Conservation (phyloP, 371 early-diverging fungal genomes). For the Umbelopsis sp. region DNA sequence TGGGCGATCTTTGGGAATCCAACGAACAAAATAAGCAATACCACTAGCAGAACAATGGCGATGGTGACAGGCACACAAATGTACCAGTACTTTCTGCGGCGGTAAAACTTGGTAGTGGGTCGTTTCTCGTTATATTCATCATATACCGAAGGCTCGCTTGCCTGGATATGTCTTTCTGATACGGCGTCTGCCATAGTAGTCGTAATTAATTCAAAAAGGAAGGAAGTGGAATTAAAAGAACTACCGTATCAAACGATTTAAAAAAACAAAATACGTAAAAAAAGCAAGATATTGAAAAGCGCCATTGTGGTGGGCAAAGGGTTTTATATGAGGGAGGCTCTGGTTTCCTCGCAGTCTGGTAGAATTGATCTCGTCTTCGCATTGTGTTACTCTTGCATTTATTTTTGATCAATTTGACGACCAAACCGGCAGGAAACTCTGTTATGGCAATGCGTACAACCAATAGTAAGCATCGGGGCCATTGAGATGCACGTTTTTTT, state of each 20-base stretch:
- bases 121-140: conserved; percentile 53
- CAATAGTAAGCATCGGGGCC: conserved; percentile 16
- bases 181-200: conserved; percentile 2
- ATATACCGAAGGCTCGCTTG: conserved; percentile 28
- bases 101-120: conserved; percentile 52
- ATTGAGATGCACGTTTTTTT: conserved; percentile 2
- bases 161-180: conserved; percentile 1
- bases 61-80: conserved; percentile 53
- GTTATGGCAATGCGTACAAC: conserved; percentile 14
- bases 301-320: neutral
- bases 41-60: conserved; percentile 53
- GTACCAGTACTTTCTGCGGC: conserved; percentile 61
- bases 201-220: neutral
- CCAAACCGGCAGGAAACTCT: conserved; percentile 2
- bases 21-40: conserved; percentile 55
- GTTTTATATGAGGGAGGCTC: neutral
- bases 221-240: conserved; percentile 13
- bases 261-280: neutral
- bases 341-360: neutral
- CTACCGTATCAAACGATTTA: neutral
- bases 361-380: neutral
- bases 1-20: conserved; percentile 66
- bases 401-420: conserved; percentile 20
- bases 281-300: neutral
- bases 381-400: neutral